Percentiles rank a stretch among this genome's conserved stretches.
phyloP scores from a whole-genome alignment of 805 yeast species.

The Saccharomycopsis lassenensis region DNA sequence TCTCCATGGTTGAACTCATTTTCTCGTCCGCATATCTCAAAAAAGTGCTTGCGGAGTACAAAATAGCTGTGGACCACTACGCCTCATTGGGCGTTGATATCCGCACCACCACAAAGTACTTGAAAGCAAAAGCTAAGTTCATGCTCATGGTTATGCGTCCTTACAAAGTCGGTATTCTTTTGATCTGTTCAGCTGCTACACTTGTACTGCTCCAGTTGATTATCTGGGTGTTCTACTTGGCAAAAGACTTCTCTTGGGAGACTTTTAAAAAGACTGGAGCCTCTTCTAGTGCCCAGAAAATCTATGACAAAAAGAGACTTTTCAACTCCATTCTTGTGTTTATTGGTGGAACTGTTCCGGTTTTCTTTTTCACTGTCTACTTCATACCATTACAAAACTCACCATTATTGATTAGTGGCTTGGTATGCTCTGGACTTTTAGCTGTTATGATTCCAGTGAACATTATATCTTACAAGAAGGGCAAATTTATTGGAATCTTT shows the following conservation, averaged over 20 bases:
- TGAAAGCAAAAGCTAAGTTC: too few species aligned
- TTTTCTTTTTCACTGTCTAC: conserved; percentile 9
- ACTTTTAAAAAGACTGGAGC: conserved; percentile 15
- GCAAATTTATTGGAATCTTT: background rate
- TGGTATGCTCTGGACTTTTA: conserved; percentile 1
- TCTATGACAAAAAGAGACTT: conserved; percentile 5
- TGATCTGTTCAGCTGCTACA: too few species aligned
- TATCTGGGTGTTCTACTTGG: conserved; percentile 12
- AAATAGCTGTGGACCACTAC: too few species aligned
- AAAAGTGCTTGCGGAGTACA: too few species aligned
- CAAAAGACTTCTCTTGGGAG: conserved; percentile 15
- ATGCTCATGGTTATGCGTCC: too few species aligned
- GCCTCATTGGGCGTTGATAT: too few species aligned
- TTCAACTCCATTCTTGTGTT: conserved; percentile 8
- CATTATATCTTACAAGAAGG: conserved; percentile 1
- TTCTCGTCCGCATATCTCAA: too few species aligned
- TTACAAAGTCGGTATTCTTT: too few species aligned
- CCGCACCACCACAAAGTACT: too few species aligned
- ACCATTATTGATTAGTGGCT: conserved; percentile 6
- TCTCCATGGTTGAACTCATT: conserved; percentile 7
- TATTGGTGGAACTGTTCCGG: conserved; percentile 10
- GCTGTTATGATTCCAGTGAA: conserved; percentile 5
- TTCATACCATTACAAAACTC: conserved; percentile 3
- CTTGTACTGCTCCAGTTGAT: conserved; percentile 9
- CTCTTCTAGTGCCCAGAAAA: conserved; percentile 2